These are phyloP conservation scores for Alternaria triticimaculans DNA, from an alignment of 2,329 filamentous ascomycete genomes.

Conservation along the genomic window DNA sequence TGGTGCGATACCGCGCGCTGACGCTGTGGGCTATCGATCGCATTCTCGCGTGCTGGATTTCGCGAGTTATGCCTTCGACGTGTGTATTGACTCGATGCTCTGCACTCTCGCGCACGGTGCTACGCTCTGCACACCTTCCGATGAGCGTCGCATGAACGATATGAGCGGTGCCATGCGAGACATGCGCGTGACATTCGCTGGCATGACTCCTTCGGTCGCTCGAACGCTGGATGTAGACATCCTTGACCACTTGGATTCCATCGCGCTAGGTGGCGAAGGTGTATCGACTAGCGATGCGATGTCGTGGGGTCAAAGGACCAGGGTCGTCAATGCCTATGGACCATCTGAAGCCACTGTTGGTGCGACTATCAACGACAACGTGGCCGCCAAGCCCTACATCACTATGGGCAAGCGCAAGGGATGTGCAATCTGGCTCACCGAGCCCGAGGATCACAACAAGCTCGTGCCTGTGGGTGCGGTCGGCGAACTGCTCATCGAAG, in stretches of 20 bases:
- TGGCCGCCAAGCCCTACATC: conserved; percentile 40
- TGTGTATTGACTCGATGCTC: conserved; percentile 46
- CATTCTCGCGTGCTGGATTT: conserved; percentile 47
- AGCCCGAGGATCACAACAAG: conserved; percentile 49
- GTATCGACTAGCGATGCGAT: conserved; percentile 42
- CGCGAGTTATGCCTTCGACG: conserved; percentile 49
- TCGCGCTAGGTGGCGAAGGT: conserved; percentile 51
- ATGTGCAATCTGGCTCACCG: conserved; percentile 50
- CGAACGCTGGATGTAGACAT: conserved; percentile 47
- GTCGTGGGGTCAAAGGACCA: conserved; percentile 54
- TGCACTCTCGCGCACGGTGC: conserved; percentile 43
- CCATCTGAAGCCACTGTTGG: conserved; percentile 48
- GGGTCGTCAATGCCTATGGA: conserved; percentile 46
- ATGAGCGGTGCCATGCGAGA: conserved; percentile 51
- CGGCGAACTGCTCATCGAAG: conserved; percentile 66
- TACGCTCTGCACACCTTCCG: conserved; percentile 49
- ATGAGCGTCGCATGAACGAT: conserved; percentile 58
- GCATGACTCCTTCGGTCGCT: conserved; percentile 48
- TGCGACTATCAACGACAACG: conserved; percentile 40
- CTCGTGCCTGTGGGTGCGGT: conserved; percentile 49
- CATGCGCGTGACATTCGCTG: conserved; percentile 43
- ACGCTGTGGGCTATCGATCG: conserved; percentile 41
- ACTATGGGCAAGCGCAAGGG: conserved; percentile 48
- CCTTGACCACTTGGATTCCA: conserved; percentile 52
- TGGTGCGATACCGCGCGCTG: conserved; percentile 43